Conservation (phyloP, 371 early-diverging fungal genomes). For the Mortierella sp. region DNA sequence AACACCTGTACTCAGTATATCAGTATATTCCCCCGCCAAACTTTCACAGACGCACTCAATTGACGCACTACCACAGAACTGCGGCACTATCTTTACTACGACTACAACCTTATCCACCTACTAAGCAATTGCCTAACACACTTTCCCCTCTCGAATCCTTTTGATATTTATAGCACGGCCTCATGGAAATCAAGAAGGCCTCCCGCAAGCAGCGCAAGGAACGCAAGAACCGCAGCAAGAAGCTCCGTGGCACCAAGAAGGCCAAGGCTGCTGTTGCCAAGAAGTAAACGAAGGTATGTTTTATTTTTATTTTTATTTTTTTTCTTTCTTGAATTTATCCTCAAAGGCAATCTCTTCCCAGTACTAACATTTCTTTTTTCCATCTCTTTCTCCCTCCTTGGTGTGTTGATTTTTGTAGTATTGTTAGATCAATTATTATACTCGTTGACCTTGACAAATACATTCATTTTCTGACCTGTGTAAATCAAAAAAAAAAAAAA, state of each 20-base stretch:
- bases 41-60: too few species aligned
- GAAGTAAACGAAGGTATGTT: constrained; percentile 51
- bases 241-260: constrained; percentile 98
- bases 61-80: background rate
- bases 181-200: constrained; percentile 81
- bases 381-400: background rate
- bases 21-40: too few species aligned
- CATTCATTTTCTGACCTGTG: constrained; percentile 25
- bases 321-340: background rate
- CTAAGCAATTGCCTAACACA: too few species aligned
- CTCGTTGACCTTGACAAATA: constrained; percentile 22
- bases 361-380: background rate
- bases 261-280: constrained; percentile 80
- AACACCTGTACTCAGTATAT: too few species aligned
- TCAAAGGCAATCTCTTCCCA: background rate
- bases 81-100: background rate
- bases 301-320: background rate
- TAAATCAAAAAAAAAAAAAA: background rate
- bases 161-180: constrained; percentile 72
- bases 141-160: background rate
- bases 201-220: constrained; percentile 99
- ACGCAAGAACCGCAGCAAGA: constrained; percentile 99
- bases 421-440: constrained; percentile 15
- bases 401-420: background rate
- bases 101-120: too few species aligned